Base-by-base conservation (phyloP, 495 filamentous ascomycete species). In the Parathielavia hyrcaniae region DNA sequence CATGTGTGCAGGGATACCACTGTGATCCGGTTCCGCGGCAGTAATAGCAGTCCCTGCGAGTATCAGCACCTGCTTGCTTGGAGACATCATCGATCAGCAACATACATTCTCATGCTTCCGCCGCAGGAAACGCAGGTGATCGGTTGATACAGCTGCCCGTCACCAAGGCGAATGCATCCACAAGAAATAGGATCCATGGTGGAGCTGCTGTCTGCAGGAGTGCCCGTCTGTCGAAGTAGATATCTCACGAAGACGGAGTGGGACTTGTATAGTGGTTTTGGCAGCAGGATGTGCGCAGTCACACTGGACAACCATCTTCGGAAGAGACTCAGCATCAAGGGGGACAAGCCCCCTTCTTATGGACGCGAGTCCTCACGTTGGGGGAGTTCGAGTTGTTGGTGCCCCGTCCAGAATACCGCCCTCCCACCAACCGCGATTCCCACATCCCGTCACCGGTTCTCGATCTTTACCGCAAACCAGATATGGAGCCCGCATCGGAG, bases 391-490 rank as follows among this genome's bases (percentile, higher is more conserved):
- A 36, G 22, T 10, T 46, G 39, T 47, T 50, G 58, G 35, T 55
- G 22, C 47, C 53, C 35, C 56, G n/a, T 45, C 19, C 39, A 13
- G 26, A 49, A 45, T 32, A 55, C 30, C 48, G 46, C 11, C 55
- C 64, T 57, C 66, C 63, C 67, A 63, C 67, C 52, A 61, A 51
- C 50, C 38, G 41, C 51, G 16, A 53, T 44, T 53, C 51, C 34
- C 39, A 49, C 34, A 26, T 36, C 39, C 17, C 48, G n/a, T 57
- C 53, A 39, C 44, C 51, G 50, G 38, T 44, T 43, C 45, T 55
- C 39, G 16, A 41, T 39, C 16, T n/a, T n/a, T 44, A 34, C 46
- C n/a, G 41, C 38, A 59, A 45, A 46, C 61, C 61, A 65, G 60
- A 62, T 55, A 47, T 34, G 55, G 30, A n/a, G 43, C 39, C 57